Conservation (phyloP, 805 yeast genomes). For the Yarrowia porcina region DNA sequence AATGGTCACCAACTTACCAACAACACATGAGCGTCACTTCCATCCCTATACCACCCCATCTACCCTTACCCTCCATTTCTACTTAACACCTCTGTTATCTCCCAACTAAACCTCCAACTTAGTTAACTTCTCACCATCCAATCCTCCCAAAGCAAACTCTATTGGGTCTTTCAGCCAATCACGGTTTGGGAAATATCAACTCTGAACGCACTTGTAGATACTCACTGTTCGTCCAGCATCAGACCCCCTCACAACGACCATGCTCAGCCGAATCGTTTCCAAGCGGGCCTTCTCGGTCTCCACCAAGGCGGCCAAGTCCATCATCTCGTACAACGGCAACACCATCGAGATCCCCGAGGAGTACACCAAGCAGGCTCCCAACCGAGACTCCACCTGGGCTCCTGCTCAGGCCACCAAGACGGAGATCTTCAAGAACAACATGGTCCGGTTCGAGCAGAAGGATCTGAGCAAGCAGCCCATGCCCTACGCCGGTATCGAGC, state of each 20-base stretch:
- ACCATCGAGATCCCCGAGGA: constrained; percentile 25
- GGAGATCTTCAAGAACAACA: constrained; percentile 47
- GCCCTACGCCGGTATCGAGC: constrained; percentile 80
- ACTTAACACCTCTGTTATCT: background rate
- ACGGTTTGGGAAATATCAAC: background rate
- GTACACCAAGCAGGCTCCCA: constrained; percentile 64
- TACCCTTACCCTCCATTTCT: too few relatives aligned
- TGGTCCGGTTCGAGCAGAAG: constrained; percentile 68
- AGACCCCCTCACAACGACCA: too few relatives aligned
- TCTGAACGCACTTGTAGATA: too few relatives aligned
- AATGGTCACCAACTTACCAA: too few relatives aligned
- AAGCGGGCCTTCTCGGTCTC: constrained; percentile 25
- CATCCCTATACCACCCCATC: too few relatives aligned
- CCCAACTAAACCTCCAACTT: background rate
- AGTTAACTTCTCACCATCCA: background rate
- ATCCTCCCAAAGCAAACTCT: background rate
- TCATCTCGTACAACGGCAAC: constrained; percentile 18
- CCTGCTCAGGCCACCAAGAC: constrained; percentile 59
- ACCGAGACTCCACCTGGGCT: constrained; percentile 69
- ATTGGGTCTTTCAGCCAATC: too few relatives aligned
- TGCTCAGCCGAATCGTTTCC: constrained; percentile 19
- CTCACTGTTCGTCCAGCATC: too few relatives aligned
- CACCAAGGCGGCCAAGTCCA: constrained; percentile 14
- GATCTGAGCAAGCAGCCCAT: constrained; percentile 68
- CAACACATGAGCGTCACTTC: too few relatives aligned